Conservation (phyloP, 164 flowering plant species). For the Annona squamosa region DNA sequence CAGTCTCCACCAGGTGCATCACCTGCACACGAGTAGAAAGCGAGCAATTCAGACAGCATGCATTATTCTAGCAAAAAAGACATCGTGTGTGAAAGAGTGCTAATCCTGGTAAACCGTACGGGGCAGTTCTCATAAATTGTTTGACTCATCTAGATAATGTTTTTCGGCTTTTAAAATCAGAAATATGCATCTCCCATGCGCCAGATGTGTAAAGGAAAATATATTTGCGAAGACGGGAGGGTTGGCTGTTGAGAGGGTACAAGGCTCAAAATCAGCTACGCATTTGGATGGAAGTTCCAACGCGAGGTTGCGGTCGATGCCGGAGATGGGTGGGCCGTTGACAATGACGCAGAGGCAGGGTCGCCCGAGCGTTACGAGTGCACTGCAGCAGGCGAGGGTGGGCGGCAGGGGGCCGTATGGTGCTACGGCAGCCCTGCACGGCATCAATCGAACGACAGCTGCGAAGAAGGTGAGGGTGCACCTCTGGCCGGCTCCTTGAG, state of each 20-base stretch:
- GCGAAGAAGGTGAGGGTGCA: constrained; percentile 75
- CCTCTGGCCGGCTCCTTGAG: constrained; percentile 25
- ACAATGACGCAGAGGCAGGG: constrained; percentile 73
- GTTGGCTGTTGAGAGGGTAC: constrained; percentile 15
- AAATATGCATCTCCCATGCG: too few species aligned
- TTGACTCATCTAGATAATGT: too few species aligned
- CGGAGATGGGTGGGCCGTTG: constrained; percentile 82
- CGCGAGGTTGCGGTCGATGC: constrained; percentile 77
- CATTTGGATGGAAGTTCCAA: constrained; percentile 74
- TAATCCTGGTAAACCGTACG: too few species aligned
- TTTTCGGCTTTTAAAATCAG: too few species aligned
- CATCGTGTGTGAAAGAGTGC: too few species aligned
- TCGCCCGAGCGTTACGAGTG: constrained; percentile 62
- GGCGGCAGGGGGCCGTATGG: constrained; percentile 74
- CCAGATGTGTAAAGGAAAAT: background rate
- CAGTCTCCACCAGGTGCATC: too few species aligned
- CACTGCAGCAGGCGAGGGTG: constrained; percentile 64
- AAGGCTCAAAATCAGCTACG: constrained; percentile 55
- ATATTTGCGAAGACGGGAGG: background rate
- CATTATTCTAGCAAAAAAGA: too few species aligned
- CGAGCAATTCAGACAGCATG: too few species aligned
- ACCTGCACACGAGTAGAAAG: too few species aligned
- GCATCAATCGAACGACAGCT: constrained; percentile 68
- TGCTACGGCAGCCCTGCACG: constrained; percentile 76
- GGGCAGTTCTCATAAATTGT: too few species aligned